Percentiles rank a stretch among this genome's conserved stretches.
Evolutionary conservation across 2,329 filamentous ascomycete genomes (phyloP).

Genomic region (Neocucurbitaria cava): DNA sequence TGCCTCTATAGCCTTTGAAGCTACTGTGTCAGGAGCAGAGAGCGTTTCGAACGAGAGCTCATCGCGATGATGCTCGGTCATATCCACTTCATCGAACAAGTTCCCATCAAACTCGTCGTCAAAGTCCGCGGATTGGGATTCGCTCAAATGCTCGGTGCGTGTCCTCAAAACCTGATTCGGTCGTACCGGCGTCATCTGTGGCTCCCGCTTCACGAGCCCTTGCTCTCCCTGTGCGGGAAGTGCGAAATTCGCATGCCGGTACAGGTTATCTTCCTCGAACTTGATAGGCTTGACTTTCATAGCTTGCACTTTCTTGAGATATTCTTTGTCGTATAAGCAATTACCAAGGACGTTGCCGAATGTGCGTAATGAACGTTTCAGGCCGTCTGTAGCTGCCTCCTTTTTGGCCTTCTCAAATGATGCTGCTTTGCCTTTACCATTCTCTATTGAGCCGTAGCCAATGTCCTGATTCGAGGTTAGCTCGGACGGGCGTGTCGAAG

Average conservation of each 20-base stretch:
- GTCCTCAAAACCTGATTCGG: constrained; percentile 33
- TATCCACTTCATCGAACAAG: constrained; percentile 63
- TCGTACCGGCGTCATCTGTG: constrained; percentile 29
- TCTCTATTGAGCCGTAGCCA: constrained; percentile 95
- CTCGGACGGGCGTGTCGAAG: background rate
- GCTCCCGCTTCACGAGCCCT: constrained; percentile 35
- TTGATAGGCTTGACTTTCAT: constrained; percentile 80
- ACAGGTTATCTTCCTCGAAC: constrained; percentile 80
- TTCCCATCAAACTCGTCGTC: constrained; percentile 65
- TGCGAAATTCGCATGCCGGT: constrained; percentile 79
- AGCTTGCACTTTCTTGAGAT: constrained; percentile 86
- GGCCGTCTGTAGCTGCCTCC: constrained; percentile 90
- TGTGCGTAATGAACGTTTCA: constrained; percentile 87
- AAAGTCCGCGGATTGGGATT: constrained; percentile 52
- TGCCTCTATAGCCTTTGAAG: constrained; percentile 16
- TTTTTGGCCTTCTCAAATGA: constrained; percentile 99
- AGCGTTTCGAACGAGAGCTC: constrained; percentile 40
- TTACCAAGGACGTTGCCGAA: constrained; percentile 99
- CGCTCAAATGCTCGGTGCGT: constrained; percentile 41
- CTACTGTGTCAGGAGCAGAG: constrained; percentile 22
- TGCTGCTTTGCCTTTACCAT: constrained; percentile 91
- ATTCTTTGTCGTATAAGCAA: constrained; percentile 97
- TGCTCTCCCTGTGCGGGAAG: constrained; percentile 52
- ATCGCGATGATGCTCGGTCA: constrained; percentile 70
- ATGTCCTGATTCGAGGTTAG: constrained; percentile 68